Percentiles rank a stretch among this genome's conserved stretches.
Conservation (phyloP, 495 filamentous ascomycete species). For the Bacidia rubella region DNA sequence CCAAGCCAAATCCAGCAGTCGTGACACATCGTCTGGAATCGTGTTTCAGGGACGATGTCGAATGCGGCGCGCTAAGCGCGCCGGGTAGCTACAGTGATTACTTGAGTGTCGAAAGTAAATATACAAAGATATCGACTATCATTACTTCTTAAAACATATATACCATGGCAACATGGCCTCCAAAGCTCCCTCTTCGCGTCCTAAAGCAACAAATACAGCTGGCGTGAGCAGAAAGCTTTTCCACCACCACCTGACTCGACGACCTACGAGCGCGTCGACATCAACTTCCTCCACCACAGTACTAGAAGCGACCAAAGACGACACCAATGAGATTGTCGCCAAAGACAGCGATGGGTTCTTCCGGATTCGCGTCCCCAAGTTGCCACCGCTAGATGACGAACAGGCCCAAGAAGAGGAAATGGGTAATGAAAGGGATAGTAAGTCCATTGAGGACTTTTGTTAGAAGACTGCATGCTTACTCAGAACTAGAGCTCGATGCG, state of each 20-base stretch:
- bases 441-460: conserved; percentile 12
- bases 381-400: conserved; percentile 37
- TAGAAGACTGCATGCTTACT: conserved; percentile 2
- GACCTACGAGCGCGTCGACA: conserved; percentile 39
- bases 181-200: conserved; percentile 14
- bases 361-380: conserved; percentile 52
- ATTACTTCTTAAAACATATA: too few relatives aligned
- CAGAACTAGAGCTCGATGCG: conserved; percentile 31
- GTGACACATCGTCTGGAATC: too few relatives aligned
- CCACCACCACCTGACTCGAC: conserved; percentile 53
- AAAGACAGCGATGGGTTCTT: conserved; percentile 63
- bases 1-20: too few relatives aligned
- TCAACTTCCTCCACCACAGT: conserved; percentile 22
- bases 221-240: conserved; percentile 62
- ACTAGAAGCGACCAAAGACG: conserved; percentile 26
- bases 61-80: too few relatives aligned
- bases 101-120: too few relatives aligned
- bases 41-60: too few relatives aligned
- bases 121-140: too few relatives aligned
- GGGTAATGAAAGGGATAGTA: conserved; percentile 35
- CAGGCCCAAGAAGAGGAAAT: conserved; percentile 35
- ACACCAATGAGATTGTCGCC: conserved; percentile 58
- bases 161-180: conserved; percentile 18
- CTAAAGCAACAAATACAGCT: conserved; percentile 13
- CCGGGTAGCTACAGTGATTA: too few relatives aligned